Percentiles rank a stretch among this genome's conserved stretches.
phyloP scores from a whole-genome alignment of 2,329 filamentous ascomycete species.

The Gaeumannomyces tritici region DNA sequence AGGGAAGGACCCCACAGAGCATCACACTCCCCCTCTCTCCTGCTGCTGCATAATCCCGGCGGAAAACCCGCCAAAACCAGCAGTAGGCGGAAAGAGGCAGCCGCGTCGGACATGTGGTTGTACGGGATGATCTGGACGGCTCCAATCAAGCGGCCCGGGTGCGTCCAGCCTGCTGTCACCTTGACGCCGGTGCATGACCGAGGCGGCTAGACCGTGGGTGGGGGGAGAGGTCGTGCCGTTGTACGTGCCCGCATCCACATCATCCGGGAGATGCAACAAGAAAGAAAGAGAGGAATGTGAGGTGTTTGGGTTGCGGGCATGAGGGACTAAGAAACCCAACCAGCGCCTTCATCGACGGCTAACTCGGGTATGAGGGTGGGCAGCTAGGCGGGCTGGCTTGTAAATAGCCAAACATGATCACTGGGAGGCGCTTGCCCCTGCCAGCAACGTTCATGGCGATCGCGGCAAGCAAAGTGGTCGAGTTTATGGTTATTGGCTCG shows the following conservation, averaged over 20 bases:
- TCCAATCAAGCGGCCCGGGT: slow-evolving; percentile 19
- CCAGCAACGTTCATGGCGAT: not conserved
- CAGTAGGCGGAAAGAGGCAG: slow-evolving; percentile 6
- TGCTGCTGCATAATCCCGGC: not conserved
- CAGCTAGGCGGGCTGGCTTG: too few species aligned
- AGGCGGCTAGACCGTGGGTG: not conserved
- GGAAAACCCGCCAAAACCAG: not conserved
- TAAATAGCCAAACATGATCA: not conserved
- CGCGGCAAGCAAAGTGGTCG: not conserved
- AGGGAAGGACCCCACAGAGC: not conserved
- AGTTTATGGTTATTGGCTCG: not conserved
- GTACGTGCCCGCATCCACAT: not conserved
- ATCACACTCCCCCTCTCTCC: not conserved
- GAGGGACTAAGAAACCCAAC: not conserved
- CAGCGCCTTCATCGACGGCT: not conserved
- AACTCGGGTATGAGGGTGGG: not conserved
- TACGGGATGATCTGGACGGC: slow-evolving; percentile 14
- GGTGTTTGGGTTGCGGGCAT: not conserved
- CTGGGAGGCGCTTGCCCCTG: not conserved
- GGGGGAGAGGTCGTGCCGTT: not conserved
- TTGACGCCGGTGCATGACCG: not conserved
- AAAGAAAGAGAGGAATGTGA: not conserved
- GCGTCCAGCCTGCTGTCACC: not conserved
- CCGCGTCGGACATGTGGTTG: slow-evolving; percentile 6
- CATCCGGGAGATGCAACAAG: not conserved